Evolutionary conservation across 2,329 filamentous ascomycete genomes (phyloP).

Genomic region (Aspergillus sp.): DNA sequence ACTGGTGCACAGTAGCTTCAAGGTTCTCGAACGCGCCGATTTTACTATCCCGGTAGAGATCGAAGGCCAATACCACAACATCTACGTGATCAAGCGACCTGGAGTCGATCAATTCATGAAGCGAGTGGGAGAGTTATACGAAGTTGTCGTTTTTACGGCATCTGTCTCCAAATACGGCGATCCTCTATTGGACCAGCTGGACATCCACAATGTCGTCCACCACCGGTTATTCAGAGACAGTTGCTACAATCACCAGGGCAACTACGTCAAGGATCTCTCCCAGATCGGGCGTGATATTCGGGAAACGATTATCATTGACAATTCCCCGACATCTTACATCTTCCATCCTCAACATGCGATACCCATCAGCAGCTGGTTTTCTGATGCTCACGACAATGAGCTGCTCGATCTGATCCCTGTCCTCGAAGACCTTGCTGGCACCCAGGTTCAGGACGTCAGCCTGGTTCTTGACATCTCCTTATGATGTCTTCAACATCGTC

Average conservation of each 20-base stretch:
- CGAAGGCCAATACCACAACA: slow-evolving; percentile 97
- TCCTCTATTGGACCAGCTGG: slow-evolving; percentile 87
- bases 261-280: slow-evolving; percentile 98
- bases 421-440: slow-evolving; percentile 86
- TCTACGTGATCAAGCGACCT: slow-evolving; percentile 98
- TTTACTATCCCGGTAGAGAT: slow-evolving; percentile 99
- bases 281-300: slow-evolving; percentile 92
- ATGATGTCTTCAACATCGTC: slow-evolving; percentile 37
- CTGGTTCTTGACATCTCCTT: slow-evolving; percentile 85
- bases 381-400: slow-evolving; percentile 98
- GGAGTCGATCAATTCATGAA: slow-evolving; percentile 99
- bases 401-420: slow-evolving; percentile 94
- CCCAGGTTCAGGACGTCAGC: slow-evolving; percentile 90
- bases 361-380: slow-evolving; percentile 99
- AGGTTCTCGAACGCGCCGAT: slow-evolving; percentile 95
- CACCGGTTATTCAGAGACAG: slow-evolving; percentile 95
- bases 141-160: slow-evolving; percentile 97
- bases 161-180: slow-evolving; percentile 99
- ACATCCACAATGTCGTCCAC: slow-evolving; percentile 95
- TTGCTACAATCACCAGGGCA: slow-evolving; percentile 98
- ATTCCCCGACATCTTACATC: slow-evolving; percentile 97
- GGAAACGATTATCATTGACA: slow-evolving; percentile 99
- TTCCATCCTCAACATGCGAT: slow-evolving; percentile 99
- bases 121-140: slow-evolving; percentile 91
- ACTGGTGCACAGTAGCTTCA: slow-evolving; percentile 96